Conservation (phyloP, 1,139 yeast species). For the Blastobotrys illinoisensis region DNA sequence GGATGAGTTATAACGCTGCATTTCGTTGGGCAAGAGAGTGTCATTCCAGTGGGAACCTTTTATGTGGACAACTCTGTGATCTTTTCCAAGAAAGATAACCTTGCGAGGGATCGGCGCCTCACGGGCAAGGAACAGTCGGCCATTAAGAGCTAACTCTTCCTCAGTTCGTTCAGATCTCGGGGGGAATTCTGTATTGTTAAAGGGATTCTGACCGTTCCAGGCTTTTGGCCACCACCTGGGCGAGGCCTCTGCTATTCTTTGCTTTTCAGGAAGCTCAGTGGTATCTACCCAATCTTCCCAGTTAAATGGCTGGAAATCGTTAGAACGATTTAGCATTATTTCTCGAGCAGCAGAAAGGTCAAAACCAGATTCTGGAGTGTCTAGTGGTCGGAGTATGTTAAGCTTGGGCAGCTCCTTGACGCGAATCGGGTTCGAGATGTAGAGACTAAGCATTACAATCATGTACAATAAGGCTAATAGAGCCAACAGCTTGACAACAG, state of each 20-base stretch:
- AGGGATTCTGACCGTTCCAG: conserved; percentile 9
- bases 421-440: background rate
- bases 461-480: background rate
- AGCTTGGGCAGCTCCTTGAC: background rate
- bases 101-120: conserved; percentile 25
- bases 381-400: background rate
- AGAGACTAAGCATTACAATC: background rate
- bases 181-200: conserved; percentile 16
- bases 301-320: conserved; percentile 23
- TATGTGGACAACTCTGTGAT: conserved; percentile 4
- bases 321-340: conserved; percentile 23
- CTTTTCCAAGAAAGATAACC: conserved; percentile 21
- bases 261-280: conserved; percentile 17
- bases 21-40: background rate
- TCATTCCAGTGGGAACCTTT: background rate
- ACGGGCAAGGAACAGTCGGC: conserved; percentile 25
- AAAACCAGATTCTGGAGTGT: conserved; percentile 3
- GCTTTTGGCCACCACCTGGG: conserved; percentile 11
- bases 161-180: conserved; percentile 18
- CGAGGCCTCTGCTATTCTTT: conserved; percentile 7
- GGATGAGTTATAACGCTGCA: background rate
- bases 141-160: conserved; percentile 27
- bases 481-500: background rate
- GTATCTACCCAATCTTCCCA: conserved; percentile 31
- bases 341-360: conserved; percentile 10